Evolutionary conservation across 2,329 filamentous ascomycete genomes (phyloP), one percentile per base, ranked within the genome.

Genomic region (Rasamsonia emersonii): DNA sequence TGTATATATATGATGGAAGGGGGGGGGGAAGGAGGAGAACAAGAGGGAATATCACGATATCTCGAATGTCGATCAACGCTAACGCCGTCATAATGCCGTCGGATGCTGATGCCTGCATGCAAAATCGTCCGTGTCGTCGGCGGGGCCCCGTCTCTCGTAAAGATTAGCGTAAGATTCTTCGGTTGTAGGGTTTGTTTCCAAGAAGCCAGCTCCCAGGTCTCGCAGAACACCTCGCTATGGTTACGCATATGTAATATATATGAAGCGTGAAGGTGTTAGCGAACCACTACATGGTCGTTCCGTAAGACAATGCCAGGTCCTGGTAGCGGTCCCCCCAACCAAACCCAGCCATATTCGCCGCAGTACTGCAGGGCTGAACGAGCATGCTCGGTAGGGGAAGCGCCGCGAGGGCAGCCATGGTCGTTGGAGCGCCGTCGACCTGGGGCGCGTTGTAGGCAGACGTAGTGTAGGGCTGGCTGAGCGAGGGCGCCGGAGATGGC

Each of bases 321-420:
- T 83, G 82, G 57, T 82, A 86, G 47, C 82, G 73, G 58, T 84
- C 85, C 4, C 47, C 50, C 84, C 86, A 94, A 47, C 82, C 84
- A 57, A 93, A 93, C 43, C 78, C 73, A 46, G 75, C 73, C 65
- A 82, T 86, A 38, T 78, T 80, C 39, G 79, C 69, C 53, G 79
- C 80, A 37, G 86, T 76, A 49, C 86, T 85, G 62, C 89, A 96
- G 49, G 76, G 85, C 40, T 82, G 78, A 48, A 83, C 75, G 40
- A 94, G 68, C 75, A 88, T 83, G 65, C 85, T 94, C 25, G 88
- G 86, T 33, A 95, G 70, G 29, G 86, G 82, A 27, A 94, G 71
- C 24, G 79, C 68, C 14, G 85, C 75, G 43, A 93, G 79, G 30
- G 84, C 76, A 14, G 83, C 76, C 25, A 78, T 75, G 37, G 81